A percentile compares a stretch with the other conserved stretches of the same genome.
phyloP scores from a whole-genome alignment of 2,329 filamentous ascomycete genomes.

The Fusarium duplospermum region DNA sequence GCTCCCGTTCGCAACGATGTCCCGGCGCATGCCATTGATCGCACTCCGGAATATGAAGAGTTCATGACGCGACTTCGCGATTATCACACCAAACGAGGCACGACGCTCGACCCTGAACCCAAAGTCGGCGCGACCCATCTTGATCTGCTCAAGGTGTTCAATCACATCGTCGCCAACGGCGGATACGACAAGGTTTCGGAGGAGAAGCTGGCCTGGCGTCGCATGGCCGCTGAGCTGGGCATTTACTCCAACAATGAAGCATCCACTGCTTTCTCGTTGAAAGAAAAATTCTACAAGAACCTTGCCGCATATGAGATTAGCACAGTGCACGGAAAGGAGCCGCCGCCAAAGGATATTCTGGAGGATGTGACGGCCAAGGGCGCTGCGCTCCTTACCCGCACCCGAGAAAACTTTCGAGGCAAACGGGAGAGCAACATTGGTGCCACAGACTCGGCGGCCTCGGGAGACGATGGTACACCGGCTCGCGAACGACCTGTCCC shows the following conservation, averaged over 20 bases:
- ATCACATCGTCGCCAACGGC: slow-evolving; percentile 78
- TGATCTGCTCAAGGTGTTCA: slow-evolving; percentile 83
- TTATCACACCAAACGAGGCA: slow-evolving; percentile 85
- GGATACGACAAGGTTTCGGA: slow-evolving; percentile 88
- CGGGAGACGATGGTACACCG: slow-evolving; percentile 70
- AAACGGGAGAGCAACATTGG: slow-evolving; percentile 63
- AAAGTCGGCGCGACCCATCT: slow-evolving; percentile 82
- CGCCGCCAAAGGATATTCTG: slow-evolving; percentile 87
- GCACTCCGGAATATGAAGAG: slow-evolving; percentile 78
- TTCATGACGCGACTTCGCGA: slow-evolving; percentile 79
- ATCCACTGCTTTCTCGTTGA: slow-evolving; percentile 87
- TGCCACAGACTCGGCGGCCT: slow-evolving; percentile 67
- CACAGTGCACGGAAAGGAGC: slow-evolving; percentile 80
- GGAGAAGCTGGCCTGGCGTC: slow-evolving; percentile 88
- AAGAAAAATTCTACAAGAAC: slow-evolving; percentile 91
- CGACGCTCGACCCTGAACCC: slow-evolving; percentile 81
- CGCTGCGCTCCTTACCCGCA: slow-evolving; percentile 81
- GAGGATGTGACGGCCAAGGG: slow-evolving; percentile 90
- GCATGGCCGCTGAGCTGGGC: slow-evolving; percentile 80
- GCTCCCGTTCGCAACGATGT: slow-evolving; percentile 51
- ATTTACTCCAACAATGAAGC: slow-evolving; percentile 80
- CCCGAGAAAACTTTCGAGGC: slow-evolving; percentile 77
- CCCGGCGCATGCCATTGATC: slow-evolving; percentile 62
- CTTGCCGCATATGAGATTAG: slow-evolving; percentile 89
- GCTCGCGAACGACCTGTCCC: slow-evolving; percentile 63